phyloP scores from a whole-genome alignment of 345 rosid species.

The Boechera divaricarpa region DNA sequence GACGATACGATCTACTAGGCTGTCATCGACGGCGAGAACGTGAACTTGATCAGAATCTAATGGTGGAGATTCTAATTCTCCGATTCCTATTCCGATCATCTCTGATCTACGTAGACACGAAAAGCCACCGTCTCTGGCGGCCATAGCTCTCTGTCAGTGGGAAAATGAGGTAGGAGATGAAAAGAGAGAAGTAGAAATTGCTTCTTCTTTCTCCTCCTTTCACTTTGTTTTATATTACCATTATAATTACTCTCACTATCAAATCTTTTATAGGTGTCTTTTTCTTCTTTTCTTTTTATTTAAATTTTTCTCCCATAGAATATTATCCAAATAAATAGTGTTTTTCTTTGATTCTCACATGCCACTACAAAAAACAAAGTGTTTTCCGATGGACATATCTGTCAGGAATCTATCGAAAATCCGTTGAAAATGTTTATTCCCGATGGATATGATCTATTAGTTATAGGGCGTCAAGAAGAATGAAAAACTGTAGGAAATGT shows the following conservation, averaged over 20 bases:
- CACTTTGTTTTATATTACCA: not conserved
- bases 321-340: no score
- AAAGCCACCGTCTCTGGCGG: constrained; percentile 54
- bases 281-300: no score
- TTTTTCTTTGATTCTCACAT: no score
- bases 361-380: no score
- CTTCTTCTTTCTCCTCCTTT: not conserved
- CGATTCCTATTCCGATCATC: constrained; percentile 43
- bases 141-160: constrained; percentile 1
- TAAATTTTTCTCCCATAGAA: no score
- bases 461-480: no score
- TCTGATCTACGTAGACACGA: constrained; percentile 55
- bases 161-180: not conserved
- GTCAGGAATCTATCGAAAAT: no score
- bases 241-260: not conserved
- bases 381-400: no score
- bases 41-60: constrained; percentile 65
- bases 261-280: not conserved
- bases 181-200: not conserved
- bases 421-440: no score
- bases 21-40: constrained; percentile 94
- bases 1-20: constrained; percentile 80
- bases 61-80: constrained; percentile 51
- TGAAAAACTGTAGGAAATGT: no score
- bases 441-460: no score